A percentile compares a stretch with the other conserved stretches of the same genome.
Evolutionary conservation across 2,329 filamentous ascomycete species (phyloP).

Genomic region (Paecilomyces sp.): DNA sequence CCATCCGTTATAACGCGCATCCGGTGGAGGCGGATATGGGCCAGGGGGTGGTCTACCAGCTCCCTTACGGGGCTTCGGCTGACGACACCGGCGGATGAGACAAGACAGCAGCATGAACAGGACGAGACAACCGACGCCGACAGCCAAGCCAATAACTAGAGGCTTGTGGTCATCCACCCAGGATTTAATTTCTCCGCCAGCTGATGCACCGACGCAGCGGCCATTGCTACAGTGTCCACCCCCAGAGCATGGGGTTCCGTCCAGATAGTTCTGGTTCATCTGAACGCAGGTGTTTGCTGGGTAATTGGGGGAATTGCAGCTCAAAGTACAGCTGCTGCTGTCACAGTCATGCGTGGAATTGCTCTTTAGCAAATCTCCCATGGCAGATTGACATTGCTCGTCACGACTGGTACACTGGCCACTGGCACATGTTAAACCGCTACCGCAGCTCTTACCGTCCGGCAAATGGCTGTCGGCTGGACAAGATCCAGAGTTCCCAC

Average conservation of each 20-base stretch:
- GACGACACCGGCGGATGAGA: slow-evolving; percentile 50
- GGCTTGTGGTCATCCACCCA: slow-evolving; percentile 74
- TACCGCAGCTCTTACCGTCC: slow-evolving; percentile 67
- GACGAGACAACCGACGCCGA: slow-evolving; percentile 65
- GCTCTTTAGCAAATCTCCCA: slow-evolving; percentile 64
- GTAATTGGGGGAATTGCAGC: slow-evolving; percentile 66
- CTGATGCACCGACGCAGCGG: slow-evolving; percentile 62
- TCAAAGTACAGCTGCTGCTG: slow-evolving; percentile 63
- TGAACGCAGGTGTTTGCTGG: slow-evolving; percentile 60
- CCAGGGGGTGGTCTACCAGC: slow-evolving; percentile 6
- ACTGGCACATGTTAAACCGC: slow-evolving; percentile 69
- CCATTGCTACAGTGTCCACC: slow-evolving; percentile 77
- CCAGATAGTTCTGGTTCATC: slow-evolving; percentile 85
- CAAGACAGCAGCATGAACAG: slow-evolving; percentile 64
- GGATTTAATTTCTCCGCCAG: slow-evolving; percentile 61
- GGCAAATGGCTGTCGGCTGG: slow-evolving; percentile 62
- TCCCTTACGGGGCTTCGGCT: slow-evolving; percentile 24
- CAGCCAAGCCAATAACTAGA: slow-evolving; percentile 73
- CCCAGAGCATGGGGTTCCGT: slow-evolving; percentile 77
- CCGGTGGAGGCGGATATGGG: neutral
- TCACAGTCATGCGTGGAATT: slow-evolving; percentile 79
- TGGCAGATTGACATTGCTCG: slow-evolving; percentile 76
- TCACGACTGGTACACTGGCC: slow-evolving; percentile 93
- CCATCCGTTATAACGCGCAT: slow-evolving; percentile 2
- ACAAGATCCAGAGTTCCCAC: slow-evolving; percentile 64